These are phyloP conservation scores for Herpetomonas samuelpessoai DNA, from an alignment of 208 protist species.

Conservation along the genomic window DNA sequence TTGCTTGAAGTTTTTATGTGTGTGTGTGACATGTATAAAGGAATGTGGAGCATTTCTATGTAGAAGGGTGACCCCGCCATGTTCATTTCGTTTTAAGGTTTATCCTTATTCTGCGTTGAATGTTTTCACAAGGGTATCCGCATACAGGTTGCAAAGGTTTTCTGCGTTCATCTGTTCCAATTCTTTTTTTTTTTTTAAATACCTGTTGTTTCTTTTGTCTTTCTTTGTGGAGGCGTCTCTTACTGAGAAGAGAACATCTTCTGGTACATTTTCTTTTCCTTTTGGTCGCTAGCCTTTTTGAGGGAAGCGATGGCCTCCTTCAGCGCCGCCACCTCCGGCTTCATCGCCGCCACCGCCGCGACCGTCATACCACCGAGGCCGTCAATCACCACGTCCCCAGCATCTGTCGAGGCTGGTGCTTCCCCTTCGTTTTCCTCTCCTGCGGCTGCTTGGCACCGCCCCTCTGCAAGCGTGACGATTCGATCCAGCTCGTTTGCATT, in stretches of 20 bases:
- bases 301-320: neutral
- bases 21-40: too few relatives aligned
- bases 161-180: too few relatives aligned
- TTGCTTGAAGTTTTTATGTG: too few relatives aligned
- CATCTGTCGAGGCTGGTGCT: conserved; percentile 14
- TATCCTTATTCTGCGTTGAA: too few relatives aligned
- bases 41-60: too few relatives aligned
- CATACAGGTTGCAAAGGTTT: too few relatives aligned
- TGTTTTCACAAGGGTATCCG: too few relatives aligned
- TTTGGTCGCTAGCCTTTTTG: conserved; percentile 14
- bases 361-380: neutral
- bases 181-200: too few relatives aligned
- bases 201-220: too few relatives aligned
- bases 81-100: too few relatives aligned
- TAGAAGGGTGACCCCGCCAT: too few relatives aligned
- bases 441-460: neutral
- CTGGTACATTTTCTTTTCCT: conserved; percentile 48
- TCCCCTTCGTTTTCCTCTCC: conserved; percentile 6
- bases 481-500: conserved; percentile 29
- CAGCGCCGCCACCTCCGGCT: neutral
- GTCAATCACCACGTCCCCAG: conserved; percentile 4
- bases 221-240: too few relatives aligned
- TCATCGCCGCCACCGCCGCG: neutral
- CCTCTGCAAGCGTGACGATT: neutral
- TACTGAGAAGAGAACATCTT: conserved; percentile 48